Percentiles rank a stretch among this genome's conserved stretches.
phyloP scores from a whole-genome alignment of 2,329 filamentous ascomycete species.

The Endoconidiophora laricicola region DNA sequence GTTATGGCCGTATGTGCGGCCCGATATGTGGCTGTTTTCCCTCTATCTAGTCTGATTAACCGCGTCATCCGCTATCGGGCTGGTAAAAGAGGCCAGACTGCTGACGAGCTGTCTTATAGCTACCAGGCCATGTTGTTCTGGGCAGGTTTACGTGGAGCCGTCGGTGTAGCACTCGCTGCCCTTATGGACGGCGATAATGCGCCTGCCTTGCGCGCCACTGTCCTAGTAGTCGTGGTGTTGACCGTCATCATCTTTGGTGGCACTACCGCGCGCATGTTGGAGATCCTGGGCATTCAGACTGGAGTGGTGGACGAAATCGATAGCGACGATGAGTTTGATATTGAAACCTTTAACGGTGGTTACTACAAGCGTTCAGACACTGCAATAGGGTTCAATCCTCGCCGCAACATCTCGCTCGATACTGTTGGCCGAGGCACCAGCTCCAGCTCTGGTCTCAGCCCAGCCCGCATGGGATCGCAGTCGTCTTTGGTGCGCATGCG shows the following conservation, averaged over 20 bases:
- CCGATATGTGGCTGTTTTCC: slow-evolving; percentile 88
- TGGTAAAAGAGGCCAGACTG: slow-evolving; percentile 49
- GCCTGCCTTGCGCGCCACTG: slow-evolving; percentile 74
- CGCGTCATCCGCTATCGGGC: slow-evolving; percentile 82
- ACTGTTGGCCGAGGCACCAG: slow-evolving; percentile 26
- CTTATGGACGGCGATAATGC: slow-evolving; percentile 70
- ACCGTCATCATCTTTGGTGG: slow-evolving; percentile 98
- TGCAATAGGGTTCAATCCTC: slow-evolving; percentile 62
- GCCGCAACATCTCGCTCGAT: slow-evolving; percentile 43
- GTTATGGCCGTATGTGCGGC: slow-evolving; percentile 83
- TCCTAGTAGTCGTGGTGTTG: slow-evolving; percentile 91
- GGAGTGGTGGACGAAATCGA: slow-evolving; percentile 95
- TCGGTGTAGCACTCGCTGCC: slow-evolving; percentile 85
- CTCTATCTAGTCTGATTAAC: slow-evolving; percentile 77
- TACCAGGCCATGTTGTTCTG: slow-evolving; percentile 99
- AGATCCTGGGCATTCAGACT: slow-evolving; percentile 90
- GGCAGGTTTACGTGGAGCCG: slow-evolving; percentile 87
- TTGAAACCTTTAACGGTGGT: slow-evolving; percentile 56
- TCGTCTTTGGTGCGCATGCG: slow-evolving; percentile 38
- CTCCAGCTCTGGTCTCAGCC: slow-evolving; percentile 12
- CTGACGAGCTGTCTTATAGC: slow-evolving; percentile 80
- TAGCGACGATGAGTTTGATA: slow-evolving; percentile 97
- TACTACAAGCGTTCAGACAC: slow-evolving; percentile 67
- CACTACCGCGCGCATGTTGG: slow-evolving; percentile 91
- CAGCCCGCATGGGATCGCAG: slow-evolving; percentile 18